Base-by-base conservation (phyloP, 192 early-diverging fungal species). In the Lobosporangium transversale region DNA sequence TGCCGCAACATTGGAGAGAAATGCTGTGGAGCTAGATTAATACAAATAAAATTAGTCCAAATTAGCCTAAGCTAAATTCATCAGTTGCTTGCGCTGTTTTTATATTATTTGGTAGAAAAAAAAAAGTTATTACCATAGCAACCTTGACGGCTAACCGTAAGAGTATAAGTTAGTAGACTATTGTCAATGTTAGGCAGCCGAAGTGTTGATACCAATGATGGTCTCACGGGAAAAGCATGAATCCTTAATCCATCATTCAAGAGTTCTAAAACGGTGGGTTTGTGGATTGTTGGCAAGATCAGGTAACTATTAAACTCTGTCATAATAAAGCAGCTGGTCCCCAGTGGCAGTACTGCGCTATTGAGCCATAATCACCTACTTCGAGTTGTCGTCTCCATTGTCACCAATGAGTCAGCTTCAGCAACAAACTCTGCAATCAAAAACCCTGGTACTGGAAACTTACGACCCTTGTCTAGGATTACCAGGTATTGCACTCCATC, bases 1-100 rank as follows among this genome's bases (percentile, higher is more conserved):
- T 86, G 85, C 17, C 85, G 73, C 40, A 86, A 31, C 56, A 88
- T 74, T 37, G 83, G 80, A 12, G 82, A 50, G 62, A 88, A 88
- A 6, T 67, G 66, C n/a, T 70, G 51, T 1, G 73, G 63, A 12
- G 51, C 58, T 54, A 59, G 14, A 59, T n/a, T 18, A 55, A n/a
- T 17, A 14, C 20, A 21, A 40, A 30, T 21, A 1, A 29, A 23
- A n/a, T 15, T 1, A 18, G 44, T 62, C 18, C 24, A 18, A 27
- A 23, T 15, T 11, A 32, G 21, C n/a, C n/a, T n/a, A n/a, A 23
- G 2, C 52, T 18, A 40, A 31, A 26, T 43, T 17, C 24, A 36
- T 11, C 12, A 45, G 3, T 14, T 26, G 18, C 17, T 17, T 8
- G 0, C 42, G 8, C 11, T n/a, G n/a, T n/a, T n/a, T n/a, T n/a